Evolutionary conservation across 2,329 filamentous ascomycete species (phyloP).

Genomic region (Neofusicoccum umdonicola): DNA sequence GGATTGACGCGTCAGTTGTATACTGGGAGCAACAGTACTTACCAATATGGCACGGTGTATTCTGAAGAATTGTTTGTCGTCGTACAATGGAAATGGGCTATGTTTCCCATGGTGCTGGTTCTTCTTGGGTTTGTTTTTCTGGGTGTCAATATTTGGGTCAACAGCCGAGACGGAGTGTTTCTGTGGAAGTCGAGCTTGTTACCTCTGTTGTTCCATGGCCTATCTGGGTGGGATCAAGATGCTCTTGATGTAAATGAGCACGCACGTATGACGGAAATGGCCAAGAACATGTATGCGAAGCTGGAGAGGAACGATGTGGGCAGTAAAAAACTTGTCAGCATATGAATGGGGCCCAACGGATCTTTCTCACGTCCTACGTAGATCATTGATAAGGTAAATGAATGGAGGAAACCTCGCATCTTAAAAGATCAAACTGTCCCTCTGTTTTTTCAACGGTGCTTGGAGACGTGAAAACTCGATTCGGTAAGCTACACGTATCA

Average conservation of each 20-base stretch:
- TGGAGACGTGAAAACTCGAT: too few relatives aligned
- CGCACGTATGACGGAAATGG: background rate
- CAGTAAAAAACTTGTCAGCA: background rate
- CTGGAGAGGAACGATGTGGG: background rate
- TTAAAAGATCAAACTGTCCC: too few relatives aligned
- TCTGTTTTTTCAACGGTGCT: too few relatives aligned
- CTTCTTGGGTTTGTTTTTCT: background rate
- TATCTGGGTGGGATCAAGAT: background rate
- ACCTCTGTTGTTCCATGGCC: background rate
- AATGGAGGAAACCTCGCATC: too few relatives aligned
- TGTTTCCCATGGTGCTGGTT: background rate
- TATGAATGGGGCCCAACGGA: too few relatives aligned
- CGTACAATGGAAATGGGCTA: background rate
- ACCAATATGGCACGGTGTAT: background rate
- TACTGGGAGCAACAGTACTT: background rate
- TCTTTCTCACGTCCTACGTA: too few relatives aligned
- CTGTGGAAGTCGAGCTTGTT: conserved; percentile 12
- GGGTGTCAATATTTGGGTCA: background rate
- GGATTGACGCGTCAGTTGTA: background rate
- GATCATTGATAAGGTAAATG: too few relatives aligned
- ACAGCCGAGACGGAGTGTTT: background rate
- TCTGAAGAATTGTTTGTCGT: background rate
- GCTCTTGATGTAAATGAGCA: background rate
- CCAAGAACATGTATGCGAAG: background rate
- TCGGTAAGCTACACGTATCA: too few relatives aligned